Percentiles rank a stretch among this genome's conserved stretches.
These are phyloP conservation scores for Porodaedalea pini DNA, from an alignment of 1,284 basidiomycete species.

Conservation along the genomic window DNA sequence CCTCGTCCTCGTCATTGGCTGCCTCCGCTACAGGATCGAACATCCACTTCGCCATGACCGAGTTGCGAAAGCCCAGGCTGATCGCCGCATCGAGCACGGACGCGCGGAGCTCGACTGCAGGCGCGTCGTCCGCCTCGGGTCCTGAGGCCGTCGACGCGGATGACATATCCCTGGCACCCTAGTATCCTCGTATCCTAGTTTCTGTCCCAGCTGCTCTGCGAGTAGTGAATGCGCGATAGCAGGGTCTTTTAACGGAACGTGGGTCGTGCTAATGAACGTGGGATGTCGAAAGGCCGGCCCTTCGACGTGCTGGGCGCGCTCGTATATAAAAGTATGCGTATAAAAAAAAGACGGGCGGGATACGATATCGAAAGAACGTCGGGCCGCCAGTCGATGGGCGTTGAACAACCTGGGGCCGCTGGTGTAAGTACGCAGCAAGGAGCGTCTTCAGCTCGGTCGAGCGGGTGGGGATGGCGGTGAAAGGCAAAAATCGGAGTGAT, in stretches of 20 bases:
- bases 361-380: background rate
- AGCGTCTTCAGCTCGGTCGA: no score
- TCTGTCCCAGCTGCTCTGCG: no score
- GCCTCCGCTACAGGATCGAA: constrained; percentile 13
- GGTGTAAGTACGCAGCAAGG: no score
- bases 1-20: background rate
- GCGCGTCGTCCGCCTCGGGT: background rate
- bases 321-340: background rate
- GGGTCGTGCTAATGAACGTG: background rate
- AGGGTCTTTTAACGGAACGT: no score
- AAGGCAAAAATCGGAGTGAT: no score
- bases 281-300: background rate
- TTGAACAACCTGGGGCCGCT: no score
- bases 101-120: constrained; percentile 17
- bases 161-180: no score
- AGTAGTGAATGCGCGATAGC: no score
- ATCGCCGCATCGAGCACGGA: constrained; percentile 21
- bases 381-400: no score
- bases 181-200: no score
- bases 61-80: constrained; percentile 20
- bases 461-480: no score
- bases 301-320: background rate
- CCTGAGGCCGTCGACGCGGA: background rate
- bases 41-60: constrained; percentile 19
- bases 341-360: background rate